Base-by-base conservation (phyloP, 768 basidiomycete species). In the Ramaria sp. region DNA sequence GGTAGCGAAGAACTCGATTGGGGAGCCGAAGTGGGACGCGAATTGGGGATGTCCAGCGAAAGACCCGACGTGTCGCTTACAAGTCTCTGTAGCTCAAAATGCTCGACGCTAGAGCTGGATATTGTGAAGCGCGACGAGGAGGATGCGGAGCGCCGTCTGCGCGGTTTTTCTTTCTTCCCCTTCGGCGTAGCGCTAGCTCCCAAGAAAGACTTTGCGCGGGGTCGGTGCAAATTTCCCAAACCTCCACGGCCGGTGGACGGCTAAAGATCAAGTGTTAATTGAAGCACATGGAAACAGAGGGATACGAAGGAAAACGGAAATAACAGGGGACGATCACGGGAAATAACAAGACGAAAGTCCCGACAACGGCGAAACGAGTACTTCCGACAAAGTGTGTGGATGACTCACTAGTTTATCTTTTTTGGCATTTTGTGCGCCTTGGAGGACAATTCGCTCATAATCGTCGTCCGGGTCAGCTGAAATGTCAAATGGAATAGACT, bases 391-490 rank as follows among this genome's bases (percentile, higher is more conserved):
- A 20, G 3, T 5, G 49, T 16, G 1, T 15, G 12, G 13, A 25
- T 15, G 16, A 12, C 38, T 52, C 32, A 52, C 51, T 16, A 24
- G 16, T 41, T 52, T 39, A 22, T 52, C 16, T 30, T 24, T 1
- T 42, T 43, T 52, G 9, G 38, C 30, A 15, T 32, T 13, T 24
- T 52, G 51, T 22, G 51, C 39, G 25, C 39, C 20, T 6, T 37
- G 20, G 8, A 27, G 25, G 8, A 52, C 39, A 3, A 52, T 39
- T 28, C 43, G 38, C 38, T 52, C 51, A 32, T 52, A 52, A 1
- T 52, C 28, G 51, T 52, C 51, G 41, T 52, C 51, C 24, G 51
- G 51, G 27, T 52, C 51, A 5, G 38, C 38, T 3, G 51, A 52
- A 52, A 24, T 32, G 20, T 52, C 51, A 38, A 41, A 52, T 6